Evolutionary conservation across 768 basidiomycete genomes (phyloP), one percentile per base, ranked within the genome.

Genomic region (Tulasnella calospora): DNA sequence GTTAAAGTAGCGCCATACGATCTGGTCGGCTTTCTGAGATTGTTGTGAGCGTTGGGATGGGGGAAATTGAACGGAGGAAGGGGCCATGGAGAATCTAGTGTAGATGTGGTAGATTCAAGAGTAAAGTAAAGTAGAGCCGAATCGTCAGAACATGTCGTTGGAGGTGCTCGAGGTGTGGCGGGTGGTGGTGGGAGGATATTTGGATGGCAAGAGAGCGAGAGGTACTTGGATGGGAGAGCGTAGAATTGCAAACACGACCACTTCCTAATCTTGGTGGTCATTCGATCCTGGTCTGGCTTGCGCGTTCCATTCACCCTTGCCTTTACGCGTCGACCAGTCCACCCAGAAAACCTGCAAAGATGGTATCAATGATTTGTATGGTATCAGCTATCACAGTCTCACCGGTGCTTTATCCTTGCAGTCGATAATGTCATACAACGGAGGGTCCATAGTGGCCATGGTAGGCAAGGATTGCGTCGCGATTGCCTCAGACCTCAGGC

Each of bases 371-470:
- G 27, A 6, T 67, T 13, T 67, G 33, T 33, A 30, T 27, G 9
- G 6, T 35, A 35, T 33, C 61, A 67, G 61, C 27, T 15, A 12
- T 27, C 30, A 9, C 30, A 27, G 35, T 27, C 30, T 67, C 61
- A 67, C 61, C 17, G 13, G 13, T 35, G 23, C 33, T 67, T 35
- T 10, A 4, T 67, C 33, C 61, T 35, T 67, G 61, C 30, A 95
- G 94, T 95, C 94, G 83, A 91, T 93, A 82, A 93, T 97, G 93
- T 89, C 94, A 85, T 88, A 91, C 80, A 98, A 98, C 88, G 96
- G 96, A 87, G 98, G 98, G 86, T 98, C 96, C 86, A 94, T 97
- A 82, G 89, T 99, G 85, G 98, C 98, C 87, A 99, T 99, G 98
- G 92, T 93, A 79, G 98, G 98, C 80, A 98, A 99, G 86, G 93